phyloP scores from a whole-genome alignment of 2,329 filamentous ascomycete species.

The Scedosporium apiospermum region DNA sequence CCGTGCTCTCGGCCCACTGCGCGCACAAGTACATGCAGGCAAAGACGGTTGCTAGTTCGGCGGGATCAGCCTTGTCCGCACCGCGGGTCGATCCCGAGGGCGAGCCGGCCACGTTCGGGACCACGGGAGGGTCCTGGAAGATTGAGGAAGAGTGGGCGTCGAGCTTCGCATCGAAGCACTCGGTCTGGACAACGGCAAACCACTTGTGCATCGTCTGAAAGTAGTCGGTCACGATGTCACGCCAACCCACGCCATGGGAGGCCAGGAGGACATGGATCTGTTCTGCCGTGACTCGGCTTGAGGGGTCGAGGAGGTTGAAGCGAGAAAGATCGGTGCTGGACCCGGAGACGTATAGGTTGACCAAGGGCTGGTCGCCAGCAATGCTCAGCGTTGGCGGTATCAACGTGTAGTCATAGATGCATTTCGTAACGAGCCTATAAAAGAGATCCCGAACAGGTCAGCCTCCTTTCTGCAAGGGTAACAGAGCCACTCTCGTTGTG shows the following conservation, averaged over 20 bases:
- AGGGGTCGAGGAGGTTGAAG: slow-evolving; percentile 19
- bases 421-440: slow-evolving; percentile 14
- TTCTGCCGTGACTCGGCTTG: slow-evolving; percentile 23
- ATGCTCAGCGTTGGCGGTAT: slow-evolving; percentile 24
- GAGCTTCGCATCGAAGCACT: slow-evolving; percentile 24
- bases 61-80: slow-evolving; percentile 14
- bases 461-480: neutral
- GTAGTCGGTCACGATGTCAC: slow-evolving; percentile 25
- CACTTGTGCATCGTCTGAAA: slow-evolving; percentile 32
- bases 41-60: slow-evolving; percentile 27
- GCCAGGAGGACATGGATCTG: slow-evolving; percentile 29
- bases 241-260: slow-evolving; percentile 25
- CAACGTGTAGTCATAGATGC: slow-evolving; percentile 24
- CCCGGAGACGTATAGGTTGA: slow-evolving; percentile 15
- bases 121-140: neutral
- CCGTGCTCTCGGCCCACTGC: slow-evolving; percentile 21
- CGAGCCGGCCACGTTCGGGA: neutral
- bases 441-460: neutral
- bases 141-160: slow-evolving; percentile 7
- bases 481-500: neutral
- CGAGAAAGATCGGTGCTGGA: slow-evolving; percentile 11
- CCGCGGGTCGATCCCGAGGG: slow-evolving; percentile 1
- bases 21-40: slow-evolving; percentile 33
- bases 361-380: slow-evolving; percentile 16
- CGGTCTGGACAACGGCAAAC: slow-evolving; percentile 30